These are phyloP conservation scores for Microglena sp. DNA, from an alignment of 139 green algal genomes.

Conservation along the genomic window DNA sequence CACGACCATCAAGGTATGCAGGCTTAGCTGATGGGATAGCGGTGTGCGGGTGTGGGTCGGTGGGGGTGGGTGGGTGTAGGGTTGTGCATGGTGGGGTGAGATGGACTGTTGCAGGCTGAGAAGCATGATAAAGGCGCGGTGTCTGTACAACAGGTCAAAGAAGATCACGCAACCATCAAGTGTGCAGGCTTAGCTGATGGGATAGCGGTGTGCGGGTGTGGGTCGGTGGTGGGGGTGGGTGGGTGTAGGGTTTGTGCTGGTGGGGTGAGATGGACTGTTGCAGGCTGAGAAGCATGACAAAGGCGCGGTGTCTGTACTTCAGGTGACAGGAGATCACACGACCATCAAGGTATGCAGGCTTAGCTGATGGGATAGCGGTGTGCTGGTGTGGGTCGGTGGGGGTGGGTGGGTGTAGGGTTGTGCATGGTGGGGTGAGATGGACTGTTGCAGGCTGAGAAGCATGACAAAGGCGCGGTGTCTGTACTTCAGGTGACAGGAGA, in stretches of 20 bases:
- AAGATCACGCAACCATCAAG: neutral
- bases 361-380: neutral
- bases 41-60: too few relatives aligned
- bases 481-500: neutral
- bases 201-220: neutral
- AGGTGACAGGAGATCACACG: slow-evolving; percentile 29
- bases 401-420: neutral
- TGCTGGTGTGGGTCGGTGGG: too few relatives aligned
- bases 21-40: neutral
- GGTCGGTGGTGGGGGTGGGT: too few relatives aligned
- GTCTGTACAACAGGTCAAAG: neutral
- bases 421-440: too few relatives aligned
- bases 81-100: too few relatives aligned
- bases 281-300: slow-evolving; percentile 8
- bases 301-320: slow-evolving; percentile 24
- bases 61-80: neutral
- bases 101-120: neutral
- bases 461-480: neutral
- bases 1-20: slow-evolving; percentile 1
- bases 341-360: neutral
- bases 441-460: neutral
- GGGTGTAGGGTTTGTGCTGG: neutral
- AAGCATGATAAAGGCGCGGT: neutral
- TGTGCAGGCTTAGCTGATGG: neutral
- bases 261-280: neutral